Evolutionary conservation across 2,329 filamentous ascomycete species (phyloP), one percentile per base, ranked within the genome.

Genomic region (Tolypocladium inflatum): DNA sequence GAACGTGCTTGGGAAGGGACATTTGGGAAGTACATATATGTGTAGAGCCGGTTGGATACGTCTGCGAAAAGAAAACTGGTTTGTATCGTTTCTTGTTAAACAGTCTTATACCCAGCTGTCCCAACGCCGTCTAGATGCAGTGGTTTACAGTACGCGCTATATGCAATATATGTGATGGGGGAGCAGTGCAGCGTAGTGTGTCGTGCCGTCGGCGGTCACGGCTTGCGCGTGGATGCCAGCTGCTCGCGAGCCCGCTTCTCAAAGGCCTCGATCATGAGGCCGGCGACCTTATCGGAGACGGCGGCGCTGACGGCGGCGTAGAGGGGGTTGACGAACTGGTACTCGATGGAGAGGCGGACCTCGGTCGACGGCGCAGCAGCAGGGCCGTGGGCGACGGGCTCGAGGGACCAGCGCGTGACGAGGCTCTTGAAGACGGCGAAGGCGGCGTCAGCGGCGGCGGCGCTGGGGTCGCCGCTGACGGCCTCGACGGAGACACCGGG

Each of bases 221-320:
- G 19, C 30, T 35, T 35, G 30, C 19, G 30, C n/a, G 8, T 3
- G 11, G 42, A 43, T 1, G 30, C 64, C 8, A 74, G 61, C 56
- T 67, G 67, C 66, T 82, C 76, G 68, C 77, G 78, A 7, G 94
- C 91, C 67, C 89, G 81, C 73, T 84, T 83, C 76, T 97, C 92
- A 76, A 99, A 99, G 1, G 94, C 93, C 71, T 90, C 86, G 63
- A 97, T 89, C 91, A 99, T 96, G 63, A 89, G 80, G 4, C 85
- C 86, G 1, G 91, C 93, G 62, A 97, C 85, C 74, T 90, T 91
- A 38, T 90, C 88, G 63, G 91, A 90, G 30, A 94, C 86, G 39
- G 89, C 87, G 42, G 85, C 81, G 70, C 92, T 94, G 68, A 97
- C 78, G 23, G 89, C 85, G 48, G 86, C 87, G 75, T 97, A 95